Base-by-base conservation (phyloP, 225 moss, liverwort and hornwort species). In the Thuidium tamariscinum region DNA sequence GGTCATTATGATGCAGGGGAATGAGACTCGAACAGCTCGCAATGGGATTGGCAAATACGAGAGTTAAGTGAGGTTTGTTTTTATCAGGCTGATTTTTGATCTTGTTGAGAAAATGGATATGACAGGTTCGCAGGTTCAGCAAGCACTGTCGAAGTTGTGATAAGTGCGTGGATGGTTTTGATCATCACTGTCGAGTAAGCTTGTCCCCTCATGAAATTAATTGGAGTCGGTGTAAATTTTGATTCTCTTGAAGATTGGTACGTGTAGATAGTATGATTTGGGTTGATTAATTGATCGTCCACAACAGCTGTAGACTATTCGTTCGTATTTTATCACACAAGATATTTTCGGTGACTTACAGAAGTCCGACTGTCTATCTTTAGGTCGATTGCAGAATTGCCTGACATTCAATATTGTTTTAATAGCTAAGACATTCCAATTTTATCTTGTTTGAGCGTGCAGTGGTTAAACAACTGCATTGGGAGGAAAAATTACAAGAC, bases 391-490 rank as follows among this genome's bases (percentile, higher is more conserved):
- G 67, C 41, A 82, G 60, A 77, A 66, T 55, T 77, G 18, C 61
- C 57, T 49, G 54, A 16, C 81, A 68, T 61, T 39, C n/a, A 70
- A 46, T 41, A 75, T 19, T 65, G 44, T 59, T 70, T 56, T 79
- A 46, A 46, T 81, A 77, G 25, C 63, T 87, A 46, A 55, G 56
- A 30, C 82, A 80, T 56, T 83, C 89, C 77, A 49, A 76, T 52
- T 82, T 75, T 75, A 62, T 65, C 64, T 46, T 90, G 57, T 86
- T 87, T 73, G 87, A 86, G 62, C 65, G 61, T 91, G 91, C 94
- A 96, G 95, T 98, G 98, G 98, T 94, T 98, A 66, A 98, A 98
- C 84, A 98, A 98, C 80, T 98, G 98, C 88, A 97, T 98, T 56
- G 98, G 97, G 61, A 97, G 87, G 81, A 98, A 94, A 81, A 98